A percentile compares a stretch with the other conserved stretches of the same genome.
phyloP scores from a whole-genome alignment of 2,329 filamentous ascomycete species.

The Aspergillus flavus region DNA sequence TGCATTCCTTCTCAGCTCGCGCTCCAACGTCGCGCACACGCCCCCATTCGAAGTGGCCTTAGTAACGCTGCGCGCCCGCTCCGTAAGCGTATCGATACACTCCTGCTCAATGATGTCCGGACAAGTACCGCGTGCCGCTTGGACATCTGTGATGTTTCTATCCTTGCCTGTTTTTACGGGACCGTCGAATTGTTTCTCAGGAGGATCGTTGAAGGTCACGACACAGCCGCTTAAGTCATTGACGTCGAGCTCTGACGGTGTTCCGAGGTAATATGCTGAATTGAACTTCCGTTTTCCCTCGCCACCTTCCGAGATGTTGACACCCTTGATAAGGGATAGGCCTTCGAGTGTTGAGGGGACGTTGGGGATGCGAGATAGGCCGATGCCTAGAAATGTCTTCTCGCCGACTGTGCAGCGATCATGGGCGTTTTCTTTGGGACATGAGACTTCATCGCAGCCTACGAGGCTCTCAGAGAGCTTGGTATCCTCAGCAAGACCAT shows the following conservation, averaged over 20 bases:
- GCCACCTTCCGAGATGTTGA: slow-evolving; percentile 6
- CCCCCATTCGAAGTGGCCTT: neutral
- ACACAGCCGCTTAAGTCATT: slow-evolving; percentile 17
- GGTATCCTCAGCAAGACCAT: neutral
- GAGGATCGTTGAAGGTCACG: slow-evolving; percentile 20
- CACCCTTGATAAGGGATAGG: slow-evolving; percentile 20
- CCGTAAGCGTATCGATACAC: slow-evolving; percentile 18
- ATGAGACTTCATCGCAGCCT: slow-evolving; percentile 16
- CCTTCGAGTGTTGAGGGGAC: slow-evolving; percentile 13
- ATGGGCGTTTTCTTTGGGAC: slow-evolving; percentile 7
- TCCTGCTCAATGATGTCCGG: slow-evolving; percentile 16
- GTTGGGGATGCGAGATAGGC: slow-evolving; percentile 12
- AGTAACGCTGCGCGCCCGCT: slow-evolving; percentile 4
- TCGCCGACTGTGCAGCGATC: slow-evolving; percentile 16
- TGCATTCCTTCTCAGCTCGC: neutral
- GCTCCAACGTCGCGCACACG: slow-evolving; percentile 6
- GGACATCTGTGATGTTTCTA: slow-evolving; percentile 1
- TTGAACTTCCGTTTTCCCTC: slow-evolving; percentile 9
- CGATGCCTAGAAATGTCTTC: slow-evolving; percentile 13
- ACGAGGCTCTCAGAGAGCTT: slow-evolving; percentile 6
- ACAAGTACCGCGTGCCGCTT: slow-evolving; percentile 14
- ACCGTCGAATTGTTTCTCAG: slow-evolving; percentile 10
- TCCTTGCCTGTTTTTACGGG: neutral
- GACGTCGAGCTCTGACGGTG: slow-evolving; percentile 5
- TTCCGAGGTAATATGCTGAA: slow-evolving; percentile 21